These are phyloP conservation scores for Ramicandelaber brevisporus DNA, from an alignment of 192 early-diverging fungal genomes.

Conservation along the genomic window DNA sequence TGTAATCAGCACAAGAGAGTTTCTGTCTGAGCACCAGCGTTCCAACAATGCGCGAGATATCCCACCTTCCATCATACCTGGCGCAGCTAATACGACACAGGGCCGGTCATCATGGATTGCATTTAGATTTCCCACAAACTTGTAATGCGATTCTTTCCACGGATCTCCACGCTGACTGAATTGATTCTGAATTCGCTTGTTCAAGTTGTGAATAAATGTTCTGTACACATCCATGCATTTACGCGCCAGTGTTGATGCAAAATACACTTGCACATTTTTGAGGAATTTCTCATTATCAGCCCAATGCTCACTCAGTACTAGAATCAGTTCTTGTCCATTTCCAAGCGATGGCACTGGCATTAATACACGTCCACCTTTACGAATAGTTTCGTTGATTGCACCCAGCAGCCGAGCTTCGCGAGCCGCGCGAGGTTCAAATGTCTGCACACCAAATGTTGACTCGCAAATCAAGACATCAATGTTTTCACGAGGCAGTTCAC, in stretches of 20 bases:
- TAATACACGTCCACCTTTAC: constrained; percentile 69
- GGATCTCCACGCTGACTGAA: constrained; percentile 28
- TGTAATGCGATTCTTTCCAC: not conserved
- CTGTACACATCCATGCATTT: constrained; percentile 93
- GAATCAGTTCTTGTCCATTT: constrained; percentile 80
- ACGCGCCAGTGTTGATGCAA: constrained; percentile 83
- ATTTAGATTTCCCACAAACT: not conserved
- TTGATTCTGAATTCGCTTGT: constrained; percentile 72
- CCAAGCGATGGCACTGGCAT: constrained; percentile 96
- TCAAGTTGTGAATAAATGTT: constrained; percentile 98
- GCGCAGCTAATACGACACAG: constrained; percentile 40
- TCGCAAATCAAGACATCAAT: constrained; percentile 90
- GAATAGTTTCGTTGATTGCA: constrained; percentile 58
- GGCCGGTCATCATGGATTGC: too few relatives aligned
- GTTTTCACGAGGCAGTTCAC: constrained; percentile 61
- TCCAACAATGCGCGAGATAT: constrained; percentile 87
- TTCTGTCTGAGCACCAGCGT: constrained; percentile 73
- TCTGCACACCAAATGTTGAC: constrained; percentile 90
- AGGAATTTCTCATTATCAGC: constrained; percentile 49
- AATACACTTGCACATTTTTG: constrained; percentile 84
- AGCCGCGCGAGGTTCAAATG: constrained; percentile 78
- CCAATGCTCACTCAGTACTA: constrained; percentile 98
- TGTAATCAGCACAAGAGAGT: constrained; percentile 83
- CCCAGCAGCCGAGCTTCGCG: constrained; percentile 75
- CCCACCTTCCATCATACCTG: constrained; percentile 52